phyloP scores from a whole-genome alignment of 169 alveolate genomes.

The Plasmodium vivax region DNA sequence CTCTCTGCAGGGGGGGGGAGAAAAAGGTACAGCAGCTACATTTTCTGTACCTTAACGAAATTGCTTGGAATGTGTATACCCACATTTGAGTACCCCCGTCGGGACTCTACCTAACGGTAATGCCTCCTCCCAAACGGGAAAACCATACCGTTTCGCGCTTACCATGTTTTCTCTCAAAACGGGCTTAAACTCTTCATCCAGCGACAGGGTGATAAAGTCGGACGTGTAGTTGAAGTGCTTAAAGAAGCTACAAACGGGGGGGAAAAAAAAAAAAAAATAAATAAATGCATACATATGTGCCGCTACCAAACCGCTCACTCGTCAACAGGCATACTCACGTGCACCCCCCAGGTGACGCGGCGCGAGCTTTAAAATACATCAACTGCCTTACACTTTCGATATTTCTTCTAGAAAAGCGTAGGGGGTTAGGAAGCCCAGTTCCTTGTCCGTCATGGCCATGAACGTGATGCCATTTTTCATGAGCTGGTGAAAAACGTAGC shows the following conservation, averaged over 20 bases:
- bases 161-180: slow-evolving; percentile 72
- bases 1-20: not conserved
- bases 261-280: not conserved
- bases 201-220: slow-evolving; percentile 46
- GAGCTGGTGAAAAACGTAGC: slow-evolving; percentile 73
- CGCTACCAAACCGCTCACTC: not conserved
- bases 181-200: slow-evolving; percentile 73
- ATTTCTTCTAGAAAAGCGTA: slow-evolving; percentile 71
- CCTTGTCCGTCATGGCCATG: slow-evolving; percentile 73
- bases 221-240: slow-evolving; percentile 56
- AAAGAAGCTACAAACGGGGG: slow-evolving; percentile 42
- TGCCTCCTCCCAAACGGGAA: not conserved
- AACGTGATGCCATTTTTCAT: slow-evolving; percentile 72
- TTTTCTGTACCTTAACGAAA: not conserved
- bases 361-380: not conserved
- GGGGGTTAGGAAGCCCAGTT: slow-evolving; percentile 67
- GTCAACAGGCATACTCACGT: not conserved
- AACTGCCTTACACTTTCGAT: slow-evolving; percentile 45
- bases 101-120: not conserved
- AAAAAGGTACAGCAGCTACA: not conserved
- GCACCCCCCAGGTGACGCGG: not conserved
- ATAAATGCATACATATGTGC: not conserved
- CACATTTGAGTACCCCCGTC: not conserved
- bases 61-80: not conserved
- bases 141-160: not conserved